A percentile compares a stretch with the other conserved stretches of the same genome.
These are phyloP conservation scores for Zasmidium angulare DNA, from an alignment of 2,329 filamentous ascomycete species.

Conservation along the genomic window DNA sequence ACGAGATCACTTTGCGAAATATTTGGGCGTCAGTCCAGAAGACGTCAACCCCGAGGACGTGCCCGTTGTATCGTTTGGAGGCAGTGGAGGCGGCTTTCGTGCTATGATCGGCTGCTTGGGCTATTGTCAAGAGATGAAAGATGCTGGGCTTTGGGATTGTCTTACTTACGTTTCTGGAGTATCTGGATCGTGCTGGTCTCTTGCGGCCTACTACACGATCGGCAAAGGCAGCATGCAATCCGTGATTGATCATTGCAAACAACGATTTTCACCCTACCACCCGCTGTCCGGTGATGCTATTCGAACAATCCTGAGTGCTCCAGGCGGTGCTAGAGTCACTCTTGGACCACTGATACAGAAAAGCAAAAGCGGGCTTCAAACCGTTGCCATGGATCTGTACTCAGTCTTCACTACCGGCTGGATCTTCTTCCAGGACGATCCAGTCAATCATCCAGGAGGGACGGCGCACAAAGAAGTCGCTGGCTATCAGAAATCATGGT, in stretches of 20 bases:
- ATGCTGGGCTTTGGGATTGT: slow-evolving; percentile 33
- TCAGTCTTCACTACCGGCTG: slow-evolving; percentile 34
- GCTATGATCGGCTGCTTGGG: slow-evolving; percentile 33
- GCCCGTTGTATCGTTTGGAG: slow-evolving; percentile 33
- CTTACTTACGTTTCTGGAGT: slow-evolving; percentile 35
- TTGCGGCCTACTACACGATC: slow-evolving; percentile 36
- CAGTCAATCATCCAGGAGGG: slow-evolving; percentile 22
- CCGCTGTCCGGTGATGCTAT: slow-evolving; percentile 36
- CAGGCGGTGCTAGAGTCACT: slow-evolving; percentile 29
- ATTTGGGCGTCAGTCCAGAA: slow-evolving; percentile 30
- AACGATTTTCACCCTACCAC: slow-evolving; percentile 34
- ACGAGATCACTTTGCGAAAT: slow-evolving; percentile 32
- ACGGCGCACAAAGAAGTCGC: slow-evolving; percentile 24
- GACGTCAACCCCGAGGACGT: slow-evolving; percentile 34
- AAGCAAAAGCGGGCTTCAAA: slow-evolving; percentile 30
- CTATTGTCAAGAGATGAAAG: slow-evolving; percentile 33
- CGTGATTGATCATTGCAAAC: slow-evolving; percentile 36
- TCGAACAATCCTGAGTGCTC: slow-evolving; percentile 27
- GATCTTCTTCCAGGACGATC: slow-evolving; percentile 34
- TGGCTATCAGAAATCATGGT: slow-evolving; percentile 28
- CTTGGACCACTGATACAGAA: slow-evolving; percentile 35
- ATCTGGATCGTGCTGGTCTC: slow-evolving; percentile 34
- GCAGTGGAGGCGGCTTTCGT: slow-evolving; percentile 34
- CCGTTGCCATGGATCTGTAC: slow-evolving; percentile 36
- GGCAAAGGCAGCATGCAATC: slow-evolving; percentile 28